Base-by-base conservation (phyloP, 2,329 filamentous ascomycete species). In the Alternaria novae-zelandiae region DNA sequence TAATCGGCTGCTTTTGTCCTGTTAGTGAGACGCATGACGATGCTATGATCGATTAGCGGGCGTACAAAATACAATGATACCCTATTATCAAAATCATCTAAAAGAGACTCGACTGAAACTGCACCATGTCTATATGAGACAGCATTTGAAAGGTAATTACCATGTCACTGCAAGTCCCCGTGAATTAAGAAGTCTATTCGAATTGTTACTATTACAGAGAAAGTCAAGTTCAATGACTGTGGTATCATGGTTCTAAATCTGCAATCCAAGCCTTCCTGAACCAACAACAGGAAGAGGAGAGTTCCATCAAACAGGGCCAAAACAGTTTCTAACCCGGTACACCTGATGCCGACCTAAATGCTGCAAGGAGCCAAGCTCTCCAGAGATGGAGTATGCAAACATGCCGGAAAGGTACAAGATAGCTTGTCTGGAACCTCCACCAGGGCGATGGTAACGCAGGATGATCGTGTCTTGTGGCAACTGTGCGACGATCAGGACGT, bases 21-120 rank as follows among this genome's bases (percentile, higher is more conserved):
- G 57, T 20, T 20, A 25, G 20, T 49, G 8, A 23, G 21, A 49
- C 43, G 30, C 43, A 57, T 20, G 44, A 36, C 20, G 41, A 65
- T 49, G 54, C 63, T 63, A 60, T 57, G 51, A 49, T 47, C 41
- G 46, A 53, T 57, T 57, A 63, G 51, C 51, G 36, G 59, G 50
- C 55, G 47, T 25, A 49, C 21, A 53, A 44, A 61, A 64, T 41
- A 64, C 57, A 47, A 61, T 55, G 62, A 61, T 64, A 64, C 58
- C 57, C 57, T 61, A 61, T 61, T 61, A 55, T 64, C 58, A 57
- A 25, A 28, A 30, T 30, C 12, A 47, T 20, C 32, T 28, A 20
- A 23, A n/a, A 26, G 21, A 51, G 21, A 20, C 8, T 23, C 6
- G 28, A 12, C 9, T 1, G 28, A 36, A 23, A n/a, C 20, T 41